Percentiles rank a stretch among this genome's conserved stretches.
These are phyloP conservation scores for Delphinella strobiligena DNA, from an alignment of 2,329 filamentous ascomycete species.

Conservation along the genomic window DNA sequence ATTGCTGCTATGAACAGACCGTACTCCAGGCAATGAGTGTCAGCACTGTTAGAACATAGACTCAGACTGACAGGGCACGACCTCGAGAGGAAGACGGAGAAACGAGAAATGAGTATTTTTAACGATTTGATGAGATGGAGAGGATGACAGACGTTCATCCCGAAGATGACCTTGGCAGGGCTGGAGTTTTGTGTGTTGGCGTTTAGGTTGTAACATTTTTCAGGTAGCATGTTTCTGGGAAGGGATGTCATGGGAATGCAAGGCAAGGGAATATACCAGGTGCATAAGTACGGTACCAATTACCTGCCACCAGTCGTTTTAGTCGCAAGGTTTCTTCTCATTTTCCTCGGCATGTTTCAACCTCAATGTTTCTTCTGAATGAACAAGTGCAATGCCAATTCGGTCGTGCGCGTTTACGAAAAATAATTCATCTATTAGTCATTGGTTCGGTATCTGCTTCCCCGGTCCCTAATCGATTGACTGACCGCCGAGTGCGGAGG, in stretches of 20 bases:
- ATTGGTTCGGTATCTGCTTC: too few relatives aligned
- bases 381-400: too few relatives aligned
- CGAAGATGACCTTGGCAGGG: too few relatives aligned
- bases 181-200: background rate
- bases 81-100: too few relatives aligned
- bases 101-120: background rate
- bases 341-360: background rate
- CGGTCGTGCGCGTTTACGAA: background rate
- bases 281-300: too few relatives aligned
- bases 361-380: too few relatives aligned
- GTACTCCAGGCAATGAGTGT: conserved; percentile 58
- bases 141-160: background rate
- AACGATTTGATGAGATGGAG: background rate
- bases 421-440: too few relatives aligned
- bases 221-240: background rate
- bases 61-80: too few relatives aligned
- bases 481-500: too few relatives aligned
- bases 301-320: too few relatives aligned
- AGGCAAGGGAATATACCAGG: background rate
- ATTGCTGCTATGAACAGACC: conserved; percentile 94
- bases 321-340: too few relatives aligned
- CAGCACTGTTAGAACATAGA: background rate
- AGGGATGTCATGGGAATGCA: background rate
- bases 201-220: background rate
- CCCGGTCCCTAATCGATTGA: too few relatives aligned